Evolutionary conservation across 768 basidiomycete species (phyloP), one percentile per base, ranked within the genome.

Genomic region (Tricholoma sp.): DNA sequence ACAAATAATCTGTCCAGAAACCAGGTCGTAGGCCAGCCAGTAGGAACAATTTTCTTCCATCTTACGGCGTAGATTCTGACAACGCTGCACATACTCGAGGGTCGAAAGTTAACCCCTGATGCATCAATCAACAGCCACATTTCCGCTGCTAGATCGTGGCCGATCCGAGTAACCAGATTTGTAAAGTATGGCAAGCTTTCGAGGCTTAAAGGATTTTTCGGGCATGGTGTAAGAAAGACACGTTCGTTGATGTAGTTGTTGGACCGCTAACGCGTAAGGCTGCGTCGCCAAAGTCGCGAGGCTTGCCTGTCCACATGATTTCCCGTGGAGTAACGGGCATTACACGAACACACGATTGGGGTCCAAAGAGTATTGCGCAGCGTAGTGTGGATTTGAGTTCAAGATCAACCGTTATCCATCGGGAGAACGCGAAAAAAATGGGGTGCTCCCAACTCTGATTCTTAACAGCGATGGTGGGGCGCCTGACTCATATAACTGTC

Each of bases 71-170:
- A 54, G 56, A 54, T 58, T 41, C 29, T 50, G 39, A 35, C 31
- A 50, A 21, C 53, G 32, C 53, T 32, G 27, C 12, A 29, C 37
- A 31, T 51, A 24, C 55, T 55, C 22, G 24, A 59, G 50, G 58
- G 58, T 56, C 50, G 31, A 45, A 59, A 59, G 45, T n/a, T 55
- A 55, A 45, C 49, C 53, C 46, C 24, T 43, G 51, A 41, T 27
- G 37, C 11, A 52, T 22, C 32, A 35, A 52, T 35, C 51, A 12
- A 32, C 22, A 35, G 7, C 31, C 11, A 39, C 57, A 61, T 56
- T 54, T 59, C 52, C 45, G 58, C 56, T 31, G 34, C 43, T 49
- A 52, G 52, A 59, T 59, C 24, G 19, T 37, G 50, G n/a, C 45
- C 53, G 56, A 62, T 62, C 52, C 50, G 50, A 41, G 32, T 35